phyloP scores from a whole-genome alignment of 305 asterid species.

The Fraxinus velutina region DNA sequence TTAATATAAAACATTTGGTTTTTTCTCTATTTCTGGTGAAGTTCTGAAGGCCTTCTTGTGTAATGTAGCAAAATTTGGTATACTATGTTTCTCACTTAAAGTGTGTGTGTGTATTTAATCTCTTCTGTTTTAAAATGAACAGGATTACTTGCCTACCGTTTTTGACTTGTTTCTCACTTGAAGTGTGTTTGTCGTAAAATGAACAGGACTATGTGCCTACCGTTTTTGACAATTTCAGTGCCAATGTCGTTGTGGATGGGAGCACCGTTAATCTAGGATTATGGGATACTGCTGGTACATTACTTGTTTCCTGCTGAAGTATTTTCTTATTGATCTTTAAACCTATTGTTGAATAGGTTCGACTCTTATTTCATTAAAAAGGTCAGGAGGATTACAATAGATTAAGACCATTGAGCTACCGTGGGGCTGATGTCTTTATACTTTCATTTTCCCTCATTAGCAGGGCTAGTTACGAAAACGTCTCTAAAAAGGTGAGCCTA shows the following conservation, averaged over 20 bases:
- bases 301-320: constrained; percentile 6
- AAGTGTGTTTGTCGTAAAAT: neutral
- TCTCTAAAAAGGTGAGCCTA: neutral
- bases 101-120: neutral
- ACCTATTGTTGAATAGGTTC: neutral
- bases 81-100: neutral
- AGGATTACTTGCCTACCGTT: constrained; percentile 60
- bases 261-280: constrained; percentile 55
- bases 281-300: constrained; percentile 63
- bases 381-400: neutral
- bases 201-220: constrained; percentile 58
- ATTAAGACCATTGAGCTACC: neutral
- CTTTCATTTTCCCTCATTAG: neutral
- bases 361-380: neutral
- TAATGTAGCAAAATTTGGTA: neutral
- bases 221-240: constrained; percentile 58
- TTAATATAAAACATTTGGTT: neutral
- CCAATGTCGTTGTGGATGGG: constrained; percentile 57
- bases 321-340: constrained; percentile 1
- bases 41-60: constrained; percentile 2
- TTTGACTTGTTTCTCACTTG: constrained; percentile 28
- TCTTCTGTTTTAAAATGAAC: constrained; percentile 18
- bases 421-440: neutral
- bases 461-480: constrained; percentile 5
- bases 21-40: neutral